Evolutionary conservation across 306 rosid genomes (phyloP).

Genomic region (Rosa lucieae): DNA sequence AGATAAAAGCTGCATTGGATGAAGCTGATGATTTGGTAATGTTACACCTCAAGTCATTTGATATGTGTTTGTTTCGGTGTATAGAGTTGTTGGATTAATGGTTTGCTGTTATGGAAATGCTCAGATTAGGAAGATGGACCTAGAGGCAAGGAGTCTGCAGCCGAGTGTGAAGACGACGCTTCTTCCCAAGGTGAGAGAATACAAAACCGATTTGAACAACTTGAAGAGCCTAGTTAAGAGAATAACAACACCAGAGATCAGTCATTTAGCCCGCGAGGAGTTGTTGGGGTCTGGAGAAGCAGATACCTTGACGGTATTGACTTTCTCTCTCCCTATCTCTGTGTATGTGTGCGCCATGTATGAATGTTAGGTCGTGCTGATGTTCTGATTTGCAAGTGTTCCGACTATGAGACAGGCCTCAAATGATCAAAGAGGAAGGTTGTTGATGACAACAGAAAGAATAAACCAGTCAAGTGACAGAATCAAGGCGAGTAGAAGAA

Average conservation of each 20-base stretch:
- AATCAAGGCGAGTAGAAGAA: conserved; percentile 54
- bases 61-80: not conserved
- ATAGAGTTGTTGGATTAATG: not conserved
- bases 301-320: conserved; percentile 38
- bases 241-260: conserved; percentile 34
- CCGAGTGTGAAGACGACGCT: conserved; percentile 51
- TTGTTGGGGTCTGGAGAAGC: conserved; percentile 49
- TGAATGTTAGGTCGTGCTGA: not conserved
- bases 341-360: not conserved
- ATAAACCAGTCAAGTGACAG: conserved; percentile 57
- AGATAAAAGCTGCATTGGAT: conserved; percentile 51
- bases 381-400: not conserved
- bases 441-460: conserved; percentile 55
- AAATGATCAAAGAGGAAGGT: conserved; percentile 55
- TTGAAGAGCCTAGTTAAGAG: conserved; percentile 49
- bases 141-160: conserved; percentile 68
- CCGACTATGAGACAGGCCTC: conserved; percentile 41
- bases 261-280: conserved; percentile 34
- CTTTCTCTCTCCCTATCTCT: not conserved
- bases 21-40: conserved; percentile 61
- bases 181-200: conserved; percentile 58
- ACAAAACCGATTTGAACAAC: conserved; percentile 46
- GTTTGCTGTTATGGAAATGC: conserved; percentile 12
- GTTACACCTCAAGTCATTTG: not conserved
- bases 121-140: conserved; percentile 70